phyloP scores from a whole-genome alignment of 2,329 filamentous ascomycete species.

The Phyllosticta paracitricarpa region DNA sequence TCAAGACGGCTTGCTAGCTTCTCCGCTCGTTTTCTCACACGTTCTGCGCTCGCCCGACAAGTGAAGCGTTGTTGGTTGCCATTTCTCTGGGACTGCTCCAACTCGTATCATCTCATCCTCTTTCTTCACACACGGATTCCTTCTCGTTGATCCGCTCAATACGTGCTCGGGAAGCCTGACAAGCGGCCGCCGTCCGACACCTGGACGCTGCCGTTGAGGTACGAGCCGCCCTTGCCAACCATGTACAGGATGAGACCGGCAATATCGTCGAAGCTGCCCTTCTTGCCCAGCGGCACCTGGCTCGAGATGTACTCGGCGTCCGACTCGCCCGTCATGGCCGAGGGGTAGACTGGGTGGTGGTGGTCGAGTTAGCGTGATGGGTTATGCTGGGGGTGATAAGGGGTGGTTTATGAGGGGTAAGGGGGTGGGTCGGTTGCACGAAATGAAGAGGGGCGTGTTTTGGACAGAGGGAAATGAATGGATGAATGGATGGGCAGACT shows the following conservation, averaged over 20 bases:
- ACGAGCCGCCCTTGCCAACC: constrained; percentile 40
- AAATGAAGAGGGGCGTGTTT: background rate
- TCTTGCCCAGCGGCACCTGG: constrained; percentile 30
- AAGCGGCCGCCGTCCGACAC: constrained; percentile 38
- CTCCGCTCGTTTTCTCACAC: too few relatives aligned
- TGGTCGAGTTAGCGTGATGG: background rate
- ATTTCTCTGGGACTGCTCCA: too few relatives aligned
- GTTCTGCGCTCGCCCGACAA: too few relatives aligned
- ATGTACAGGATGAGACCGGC: constrained; percentile 42
- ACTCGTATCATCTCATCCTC: too few relatives aligned
- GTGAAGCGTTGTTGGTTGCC: too few relatives aligned
- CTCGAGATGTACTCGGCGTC: constrained; percentile 22
- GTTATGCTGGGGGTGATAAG: background rate
- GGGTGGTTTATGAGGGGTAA: background rate
- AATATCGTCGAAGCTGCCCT: constrained; percentile 37
- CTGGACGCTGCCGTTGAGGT: constrained; percentile 44
- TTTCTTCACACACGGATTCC: too few relatives aligned
- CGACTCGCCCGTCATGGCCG: constrained; percentile 33
- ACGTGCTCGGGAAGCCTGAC: constrained; percentile 24
- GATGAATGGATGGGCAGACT: background rate
- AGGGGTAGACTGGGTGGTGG: constrained; percentile 22
- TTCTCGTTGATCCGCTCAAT: constrained; percentile 14
- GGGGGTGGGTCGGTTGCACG: too few relatives aligned
- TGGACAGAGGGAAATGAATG: constrained; percentile 1
- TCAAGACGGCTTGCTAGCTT: too few relatives aligned